These are phyloP conservation scores for Monosporozyma siamensis DNA, from an alignment of 805 yeast species.

Conservation along the genomic window DNA sequence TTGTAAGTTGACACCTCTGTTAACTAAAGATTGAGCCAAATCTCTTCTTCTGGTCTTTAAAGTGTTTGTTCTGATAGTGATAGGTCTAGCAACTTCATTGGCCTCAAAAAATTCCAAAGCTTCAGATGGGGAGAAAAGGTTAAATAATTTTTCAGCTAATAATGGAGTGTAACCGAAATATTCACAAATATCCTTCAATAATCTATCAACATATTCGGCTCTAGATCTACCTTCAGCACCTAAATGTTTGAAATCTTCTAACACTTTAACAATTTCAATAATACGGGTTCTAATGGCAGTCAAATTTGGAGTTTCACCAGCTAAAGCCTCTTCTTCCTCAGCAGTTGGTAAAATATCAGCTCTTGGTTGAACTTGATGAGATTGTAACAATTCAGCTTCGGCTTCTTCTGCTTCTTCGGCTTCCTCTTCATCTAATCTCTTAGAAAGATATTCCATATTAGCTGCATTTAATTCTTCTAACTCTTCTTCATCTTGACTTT, in stretches of 20 bases:
- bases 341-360: slow-evolving; percentile 68
- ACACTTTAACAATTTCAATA: slow-evolving; percentile 88
- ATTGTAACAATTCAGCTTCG: slow-evolving; percentile 50
- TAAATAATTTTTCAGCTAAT: slow-evolving; percentile 88
- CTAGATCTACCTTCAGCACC: slow-evolving; percentile 85
- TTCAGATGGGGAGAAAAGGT: slow-evolving; percentile 87
- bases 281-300: slow-evolving; percentile 84
- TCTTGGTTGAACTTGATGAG: slow-evolving; percentile 54
- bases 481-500: slow-evolving; percentile 48
- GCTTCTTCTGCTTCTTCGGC: slow-evolving; percentile 55
- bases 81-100: slow-evolving; percentile 92
- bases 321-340: slow-evolving; percentile 51
- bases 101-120: slow-evolving; percentile 98
- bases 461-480: slow-evolving; percentile 69
- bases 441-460: slow-evolving; percentile 73
- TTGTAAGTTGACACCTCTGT: slow-evolving; percentile 93
- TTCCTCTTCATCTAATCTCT: slow-evolving; percentile 51
- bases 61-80: slow-evolving; percentile 96
- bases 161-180: slow-evolving; percentile 90
- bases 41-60: slow-evolving; percentile 91
- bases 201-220: slow-evolving; percentile 68
- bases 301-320: slow-evolving; percentile 57
- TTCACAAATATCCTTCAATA: slow-evolving; percentile 77
- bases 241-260: slow-evolving; percentile 76
- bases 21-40: slow-evolving; percentile 86